Evolutionary conservation across 2,329 filamentous ascomycete species (phyloP).

Genomic region (Calonectria ilicicola): DNA sequence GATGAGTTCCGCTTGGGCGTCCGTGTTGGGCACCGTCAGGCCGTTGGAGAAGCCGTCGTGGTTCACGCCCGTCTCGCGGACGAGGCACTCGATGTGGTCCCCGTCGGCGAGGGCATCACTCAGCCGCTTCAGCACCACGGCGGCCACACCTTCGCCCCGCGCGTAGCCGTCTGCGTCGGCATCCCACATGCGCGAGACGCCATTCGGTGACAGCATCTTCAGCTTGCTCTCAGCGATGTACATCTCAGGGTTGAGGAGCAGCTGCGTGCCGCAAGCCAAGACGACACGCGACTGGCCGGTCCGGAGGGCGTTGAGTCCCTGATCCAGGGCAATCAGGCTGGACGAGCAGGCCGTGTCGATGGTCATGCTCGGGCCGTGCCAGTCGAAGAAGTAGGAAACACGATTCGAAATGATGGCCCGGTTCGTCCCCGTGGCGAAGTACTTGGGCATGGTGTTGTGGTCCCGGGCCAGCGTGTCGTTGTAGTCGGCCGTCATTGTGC

Average conservation of each 20-base stretch:
- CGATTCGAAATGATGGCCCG: no score
- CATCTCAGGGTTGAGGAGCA: background rate
- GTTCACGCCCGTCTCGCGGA: background rate
- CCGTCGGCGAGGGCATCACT: background rate
- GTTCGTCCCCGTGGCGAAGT: no score
- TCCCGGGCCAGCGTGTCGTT: no score
- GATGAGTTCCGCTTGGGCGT: conserved; percentile 49
- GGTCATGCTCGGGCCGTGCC: no score
- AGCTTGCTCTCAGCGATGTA: background rate
- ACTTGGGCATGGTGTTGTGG: no score
- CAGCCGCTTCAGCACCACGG: background rate
- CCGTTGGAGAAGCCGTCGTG: conserved; percentile 45
- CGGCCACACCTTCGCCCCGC: background rate
- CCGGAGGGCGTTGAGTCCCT: background rate
- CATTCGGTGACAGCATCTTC: background rate
- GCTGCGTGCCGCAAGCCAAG: no score
- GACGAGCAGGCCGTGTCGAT: no score
- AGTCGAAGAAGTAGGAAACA: no score
- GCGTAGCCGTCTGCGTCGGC: background rate
- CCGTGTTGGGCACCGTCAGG: conserved; percentile 59
- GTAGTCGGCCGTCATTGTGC: no score
- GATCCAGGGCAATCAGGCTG: background rate
- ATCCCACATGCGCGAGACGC: background rate
- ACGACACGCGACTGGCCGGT: no score
- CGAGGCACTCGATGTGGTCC: background rate